Conservation (phyloP, 257 asterid genomes). For the Solanum stenotomum region DNA sequence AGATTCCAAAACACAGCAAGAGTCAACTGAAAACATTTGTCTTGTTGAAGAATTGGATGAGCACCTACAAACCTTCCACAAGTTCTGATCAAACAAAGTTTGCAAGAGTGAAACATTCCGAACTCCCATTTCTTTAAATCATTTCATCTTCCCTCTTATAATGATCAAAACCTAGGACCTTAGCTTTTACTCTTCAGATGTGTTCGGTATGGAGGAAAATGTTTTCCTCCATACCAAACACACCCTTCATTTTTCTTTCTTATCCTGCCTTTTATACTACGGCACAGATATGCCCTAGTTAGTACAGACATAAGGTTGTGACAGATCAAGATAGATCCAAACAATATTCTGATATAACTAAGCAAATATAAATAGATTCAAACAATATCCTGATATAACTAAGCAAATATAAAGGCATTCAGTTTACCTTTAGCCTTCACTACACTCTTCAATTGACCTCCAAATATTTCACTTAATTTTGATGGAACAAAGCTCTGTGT, state of each 20-base stretch:
- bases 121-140: not conserved
- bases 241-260: not conserved
- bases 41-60: not conserved
- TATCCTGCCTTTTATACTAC: not conserved
- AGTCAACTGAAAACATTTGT: not conserved
- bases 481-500: slow-evolving; percentile 75
- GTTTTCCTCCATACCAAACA: not conserved
- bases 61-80: not conserved
- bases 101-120: not conserved
- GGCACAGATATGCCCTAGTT: not conserved
- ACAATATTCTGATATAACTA: not conserved
- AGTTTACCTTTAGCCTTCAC: slow-evolving; percentile 76
- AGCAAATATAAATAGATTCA: not conserved
- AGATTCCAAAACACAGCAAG: not conserved
- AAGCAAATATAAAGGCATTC: not conserved
- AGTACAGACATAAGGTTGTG: not conserved
- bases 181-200: not conserved
- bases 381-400: not conserved
- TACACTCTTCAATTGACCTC: slow-evolving; percentile 70
- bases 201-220: not conserved
- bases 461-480: slow-evolving; percentile 67
- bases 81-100: not conserved
- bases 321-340: not conserved
- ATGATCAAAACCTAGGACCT: not conserved
- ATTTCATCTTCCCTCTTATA: not conserved